Base-by-base conservation (phyloP, 1,284 basidiomycete species). In the Amylostereum areolatum region DNA sequence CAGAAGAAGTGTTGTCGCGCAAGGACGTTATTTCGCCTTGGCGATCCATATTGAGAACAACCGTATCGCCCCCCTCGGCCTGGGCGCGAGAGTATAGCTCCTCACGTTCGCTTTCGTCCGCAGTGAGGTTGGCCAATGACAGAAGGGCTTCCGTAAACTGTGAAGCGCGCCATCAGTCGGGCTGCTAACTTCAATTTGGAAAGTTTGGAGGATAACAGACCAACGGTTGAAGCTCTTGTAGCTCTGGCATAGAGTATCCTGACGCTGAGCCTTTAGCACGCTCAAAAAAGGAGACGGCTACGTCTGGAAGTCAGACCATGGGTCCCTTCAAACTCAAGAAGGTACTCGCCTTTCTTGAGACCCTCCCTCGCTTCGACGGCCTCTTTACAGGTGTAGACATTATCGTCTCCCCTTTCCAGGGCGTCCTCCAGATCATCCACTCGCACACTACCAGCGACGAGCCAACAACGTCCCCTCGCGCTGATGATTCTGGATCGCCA, bases 71-170 rank as follows among this genome's bases (percentile, higher is more conserved):
- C 11, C 72, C 73, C 57, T 78, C 75, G 25, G 60, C 55, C 62
- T 77, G 66, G 18, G 77, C 76, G 29, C 74, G 63, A 43, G 63
- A 57, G 57, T 78, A 79, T 52, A 79, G 60, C 59, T 68, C 70
- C 63, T 81, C 78, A 40, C 75, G 64, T 57, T 71, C 65, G 45
- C 59, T 62, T 60, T 68, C 68, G 58, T 78, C 77, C 45, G 59
- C 57, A 4, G 75, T 80, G 43, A 83, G 58, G 58, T 81, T 83
- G 27, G 77, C 80, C 12, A 83, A 67, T 37, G 76, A 75, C 34
- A 82, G 52, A 18, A 82, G 65, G 30, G 78, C 77, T 59, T 83
- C 81, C 0, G 72, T 72, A 8, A 81, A 66, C 62, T 67, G 45
- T 43, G 51, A 11, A 25, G 12, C 9, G 27, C 37, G 18, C 11